A percentile compares a stretch with the other conserved stretches of the same genome.
These are phyloP conservation scores for Penicillium nordicum DNA, from an alignment of 2,329 filamentous ascomycete genomes.

Conservation along the genomic window DNA sequence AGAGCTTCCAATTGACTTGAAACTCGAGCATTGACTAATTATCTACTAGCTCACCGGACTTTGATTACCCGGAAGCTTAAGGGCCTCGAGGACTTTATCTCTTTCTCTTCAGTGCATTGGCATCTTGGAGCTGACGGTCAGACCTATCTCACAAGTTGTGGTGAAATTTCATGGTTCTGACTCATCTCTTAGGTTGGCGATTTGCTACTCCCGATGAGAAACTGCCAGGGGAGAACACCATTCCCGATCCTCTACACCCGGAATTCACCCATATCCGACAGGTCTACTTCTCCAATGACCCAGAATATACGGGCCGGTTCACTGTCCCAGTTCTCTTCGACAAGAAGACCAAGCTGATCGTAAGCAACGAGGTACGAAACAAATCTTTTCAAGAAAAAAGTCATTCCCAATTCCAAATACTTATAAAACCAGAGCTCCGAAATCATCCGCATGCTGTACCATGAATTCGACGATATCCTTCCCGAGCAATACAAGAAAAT, in stretches of 20 bases:
- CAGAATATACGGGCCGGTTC: constrained; percentile 72
- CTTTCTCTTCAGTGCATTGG: constrained; percentile 85
- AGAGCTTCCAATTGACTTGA: neutral
- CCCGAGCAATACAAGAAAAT: constrained; percentile 58
- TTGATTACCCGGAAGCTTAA: constrained; percentile 88
- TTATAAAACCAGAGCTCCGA: constrained; percentile 58
- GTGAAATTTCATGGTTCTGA: neutral
- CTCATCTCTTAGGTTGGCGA: constrained; percentile 65
- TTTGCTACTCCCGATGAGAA: constrained; percentile 67
- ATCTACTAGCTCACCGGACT: constrained; percentile 67
- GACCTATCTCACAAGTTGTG: constrained; percentile 17
- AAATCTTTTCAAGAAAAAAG: neutral
- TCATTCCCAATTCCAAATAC: neutral
- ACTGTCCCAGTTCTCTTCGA: constrained; percentile 83
- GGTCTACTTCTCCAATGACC: constrained; percentile 73
- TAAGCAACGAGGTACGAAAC: constrained; percentile 73
- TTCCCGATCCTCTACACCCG: constrained; percentile 58
- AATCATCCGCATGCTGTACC: constrained; percentile 86
- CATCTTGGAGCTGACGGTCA: constrained; percentile 67
- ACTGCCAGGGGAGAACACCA: constrained; percentile 53
- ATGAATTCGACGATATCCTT: constrained; percentile 72
- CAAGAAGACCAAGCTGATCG: constrained; percentile 67
- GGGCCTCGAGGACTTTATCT: constrained; percentile 81
- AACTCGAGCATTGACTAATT: constrained; percentile 15
- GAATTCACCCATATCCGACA: constrained; percentile 70